Base-by-base conservation (phyloP, 257 asterid genomes). In the Ehretia macrophylla region DNA sequence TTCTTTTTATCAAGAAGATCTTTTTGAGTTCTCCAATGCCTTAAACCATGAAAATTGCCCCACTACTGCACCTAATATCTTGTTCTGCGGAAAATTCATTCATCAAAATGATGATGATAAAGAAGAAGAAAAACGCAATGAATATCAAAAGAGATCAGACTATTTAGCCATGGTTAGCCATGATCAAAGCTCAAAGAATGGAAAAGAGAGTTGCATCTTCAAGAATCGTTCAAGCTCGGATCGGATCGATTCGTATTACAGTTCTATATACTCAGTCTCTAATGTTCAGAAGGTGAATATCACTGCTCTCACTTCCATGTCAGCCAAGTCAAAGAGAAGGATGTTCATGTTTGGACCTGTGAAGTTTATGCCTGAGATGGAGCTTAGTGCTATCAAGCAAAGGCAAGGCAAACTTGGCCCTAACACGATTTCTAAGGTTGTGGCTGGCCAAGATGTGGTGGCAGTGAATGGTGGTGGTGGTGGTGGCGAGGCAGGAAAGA, bases 361-460 rank as follows among this genome's bases (percentile, higher is more conserved):
- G 62, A 87, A 82, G 71, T 87, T 87, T 68, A 79, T 72, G 68
- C 89, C 88, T 1, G 96, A 87, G 77, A 87, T 87, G 96, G 96
- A 84, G 54, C 67, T 87, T 8, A 66, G 82, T 46, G 85, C 75
- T 37, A 82, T 87, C 55, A 84, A 75, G 77, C 72, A 78, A 69
- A 73, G 95, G 72, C 86, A 78, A 42, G 60, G 72, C 5, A 74
- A 72, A 38, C 62, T 56, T 21, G 5, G 23, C 8, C 55, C 70
- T 10, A 64, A 46, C 10, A 16, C 12, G 44, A 48, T 55, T 27
- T 62, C 68, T 59, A 8, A 12, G 51, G 64, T 56, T 37, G 18
- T 10, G 17, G 53, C 55, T 3, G 82, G 68, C 10, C 72, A 74
- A 17, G 58, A 60, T 61, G 55, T n/a, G n/a, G n/a, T n/a, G n/a